Conservation (phyloP, 768 basidiomycete genomes). For the Lactarius sp. region DNA sequence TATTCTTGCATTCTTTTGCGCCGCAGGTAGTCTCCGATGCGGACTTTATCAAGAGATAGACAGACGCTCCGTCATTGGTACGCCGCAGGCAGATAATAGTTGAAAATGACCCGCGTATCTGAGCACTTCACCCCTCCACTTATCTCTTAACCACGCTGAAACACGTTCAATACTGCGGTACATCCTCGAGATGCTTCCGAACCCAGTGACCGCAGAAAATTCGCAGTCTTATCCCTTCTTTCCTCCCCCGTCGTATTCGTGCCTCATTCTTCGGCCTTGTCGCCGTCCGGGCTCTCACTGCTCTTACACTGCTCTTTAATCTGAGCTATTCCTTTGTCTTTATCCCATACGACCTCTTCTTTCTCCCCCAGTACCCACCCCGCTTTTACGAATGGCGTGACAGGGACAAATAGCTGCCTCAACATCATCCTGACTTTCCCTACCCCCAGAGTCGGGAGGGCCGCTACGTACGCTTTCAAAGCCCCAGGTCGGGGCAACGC, state of each 20-base stretch:
- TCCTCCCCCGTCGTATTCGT: not conserved
- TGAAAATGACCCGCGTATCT: too few species aligned
- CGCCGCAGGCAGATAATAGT: too few species aligned
- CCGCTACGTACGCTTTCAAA: constrained; percentile 26
- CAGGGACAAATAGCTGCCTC: constrained; percentile 15
- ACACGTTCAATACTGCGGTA: too few species aligned
- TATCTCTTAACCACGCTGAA: too few species aligned
- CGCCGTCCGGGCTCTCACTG: not conserved
- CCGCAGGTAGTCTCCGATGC: too few species aligned
- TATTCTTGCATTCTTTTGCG: too few species aligned
- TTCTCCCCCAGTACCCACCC: not conserved
- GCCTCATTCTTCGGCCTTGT: not conserved
- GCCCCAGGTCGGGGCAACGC: constrained; percentile 58
- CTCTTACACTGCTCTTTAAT: not conserved
- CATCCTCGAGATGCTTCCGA: too few species aligned
- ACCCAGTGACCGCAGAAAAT: too few species aligned
- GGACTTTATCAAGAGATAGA: too few species aligned
- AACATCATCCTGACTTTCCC: constrained; percentile 13
- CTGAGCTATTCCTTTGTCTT: not conserved
- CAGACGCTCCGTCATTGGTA: too few species aligned
- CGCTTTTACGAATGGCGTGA: constrained; percentile 15
- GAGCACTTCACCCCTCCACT: too few species aligned
- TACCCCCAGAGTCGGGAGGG: constrained; percentile 22
- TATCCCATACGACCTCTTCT: not conserved
- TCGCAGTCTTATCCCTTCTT: too few species aligned